These are phyloP conservation scores for Iris macrosiphon DNA, from an alignment of 106 monocot genomes.

Conservation along the genomic window DNA sequence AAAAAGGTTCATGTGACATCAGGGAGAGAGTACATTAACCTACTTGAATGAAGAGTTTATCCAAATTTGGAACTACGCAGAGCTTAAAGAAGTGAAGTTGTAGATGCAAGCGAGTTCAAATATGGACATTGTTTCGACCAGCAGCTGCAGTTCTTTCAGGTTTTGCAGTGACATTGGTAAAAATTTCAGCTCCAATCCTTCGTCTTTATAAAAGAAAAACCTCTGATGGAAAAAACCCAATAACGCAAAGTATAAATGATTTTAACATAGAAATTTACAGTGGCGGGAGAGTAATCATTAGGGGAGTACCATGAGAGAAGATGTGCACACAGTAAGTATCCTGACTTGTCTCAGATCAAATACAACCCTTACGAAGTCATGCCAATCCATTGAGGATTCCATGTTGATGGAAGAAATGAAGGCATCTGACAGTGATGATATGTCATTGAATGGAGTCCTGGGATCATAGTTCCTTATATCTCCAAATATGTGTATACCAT, in stretches of 20 bases:
- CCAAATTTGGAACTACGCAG: slow-evolving; percentile 25
- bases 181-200: too few relatives aligned
- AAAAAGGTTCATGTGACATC: too few relatives aligned
- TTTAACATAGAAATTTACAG: too few relatives aligned
- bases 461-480: neutral
- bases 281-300: too few relatives aligned
- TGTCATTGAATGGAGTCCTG: neutral
- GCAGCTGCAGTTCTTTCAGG: slow-evolving; percentile 41
- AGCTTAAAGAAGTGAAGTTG: slow-evolving; percentile 16
- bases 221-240: too few relatives aligned
- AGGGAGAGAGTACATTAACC: too few relatives aligned
- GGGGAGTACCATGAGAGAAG: slow-evolving; percentile 19
- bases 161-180: slow-evolving; percentile 27
- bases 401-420: slow-evolving; percentile 21
- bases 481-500: slow-evolving; percentile 7
- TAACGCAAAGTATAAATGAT: too few relatives aligned
- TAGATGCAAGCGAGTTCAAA: slow-evolving; percentile 21
- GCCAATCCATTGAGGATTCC: neutral
- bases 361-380: slow-evolving; percentile 19
- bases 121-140: slow-evolving; percentile 4
- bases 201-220: neutral
- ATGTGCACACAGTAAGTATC: slow-evolving; percentile 34
- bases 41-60: slow-evolving; percentile 41
- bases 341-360: slow-evolving; percentile 30
- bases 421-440: slow-evolving; percentile 28